phyloP scores from a whole-genome alignment of 768 basidiomycete species.

The Phallus indusiatus region DNA sequence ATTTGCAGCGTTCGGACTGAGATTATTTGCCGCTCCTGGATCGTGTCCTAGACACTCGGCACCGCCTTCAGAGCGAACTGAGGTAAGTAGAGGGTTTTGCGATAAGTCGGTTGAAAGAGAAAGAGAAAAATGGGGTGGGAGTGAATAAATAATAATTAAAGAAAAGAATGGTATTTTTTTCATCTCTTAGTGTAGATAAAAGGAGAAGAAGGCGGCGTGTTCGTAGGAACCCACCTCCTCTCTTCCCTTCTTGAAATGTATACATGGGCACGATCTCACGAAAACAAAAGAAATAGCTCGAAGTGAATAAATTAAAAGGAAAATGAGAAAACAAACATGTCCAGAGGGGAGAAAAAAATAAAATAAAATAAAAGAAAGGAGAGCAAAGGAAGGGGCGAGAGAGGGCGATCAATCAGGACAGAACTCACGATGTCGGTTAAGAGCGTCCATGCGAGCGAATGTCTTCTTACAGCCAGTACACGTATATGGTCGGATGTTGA shows the following conservation, averaged over 20 bases:
- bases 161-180: not conserved
- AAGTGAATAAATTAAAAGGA: not conserved
- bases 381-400: not conserved
- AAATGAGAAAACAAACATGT: not conserved
- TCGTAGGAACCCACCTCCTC: too few relatives aligned
- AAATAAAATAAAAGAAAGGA: not conserved
- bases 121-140: not conserved
- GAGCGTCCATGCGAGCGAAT: constrained; percentile 91
- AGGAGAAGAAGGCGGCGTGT: not conserved
- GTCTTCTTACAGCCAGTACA: constrained; percentile 91
- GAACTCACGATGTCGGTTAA: constrained; percentile 82
- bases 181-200: not conserved
- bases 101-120: not conserved
- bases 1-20: not conserved
- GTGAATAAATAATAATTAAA: not conserved
- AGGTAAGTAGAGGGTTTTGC: not conserved
- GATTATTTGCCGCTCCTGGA: not conserved
- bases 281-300: too few relatives aligned
- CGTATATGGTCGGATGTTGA: constrained; percentile 84
- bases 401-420: not conserved
- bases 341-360: not conserved
- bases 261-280: too few relatives aligned
- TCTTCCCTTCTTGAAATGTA: too few relatives aligned
- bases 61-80: constrained; percentile 76
- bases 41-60: constrained; percentile 56